Evolutionary conservation across 2,329 filamentous ascomycete genomes (phyloP).

Genomic region (Fusarium sp.): DNA sequence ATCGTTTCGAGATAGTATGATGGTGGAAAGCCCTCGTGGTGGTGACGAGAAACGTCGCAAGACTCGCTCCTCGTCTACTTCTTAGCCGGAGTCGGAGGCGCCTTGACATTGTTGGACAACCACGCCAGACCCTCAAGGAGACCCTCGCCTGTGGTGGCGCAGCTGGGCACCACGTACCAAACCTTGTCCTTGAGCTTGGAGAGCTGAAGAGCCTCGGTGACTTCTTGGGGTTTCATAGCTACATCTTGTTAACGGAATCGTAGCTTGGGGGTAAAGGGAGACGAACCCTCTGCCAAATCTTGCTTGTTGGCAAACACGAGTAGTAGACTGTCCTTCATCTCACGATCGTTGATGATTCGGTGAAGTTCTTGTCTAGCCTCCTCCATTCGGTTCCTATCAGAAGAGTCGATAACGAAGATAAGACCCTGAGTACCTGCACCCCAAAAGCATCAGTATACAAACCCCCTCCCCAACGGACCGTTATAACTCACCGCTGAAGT

Average conservation of each 20-base stretch:
- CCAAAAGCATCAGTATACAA: constrained; percentile 8
- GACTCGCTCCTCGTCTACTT: constrained; percentile 55
- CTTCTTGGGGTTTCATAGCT: constrained; percentile 84
- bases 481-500: constrained; percentile 78
- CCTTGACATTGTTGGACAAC: constrained; percentile 87
- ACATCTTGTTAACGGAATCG: not conserved
- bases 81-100: constrained; percentile 65
- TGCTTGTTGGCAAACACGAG: constrained; percentile 99
- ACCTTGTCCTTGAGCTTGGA: constrained; percentile 83
- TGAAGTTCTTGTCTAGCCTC: constrained; percentile 94
- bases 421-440: constrained; percentile 88
- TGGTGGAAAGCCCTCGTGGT: constrained; percentile 1
- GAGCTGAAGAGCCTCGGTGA: constrained; percentile 81
- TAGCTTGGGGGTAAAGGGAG: too few species aligned
- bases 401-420: constrained; percentile 98
- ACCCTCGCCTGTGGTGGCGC: constrained; percentile 83
- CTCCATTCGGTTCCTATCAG: constrained; percentile 89
- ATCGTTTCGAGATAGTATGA: constrained; percentile 8
- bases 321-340: constrained; percentile 95
- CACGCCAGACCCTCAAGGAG: constrained; percentile 84
- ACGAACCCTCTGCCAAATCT: constrained; percentile 82
- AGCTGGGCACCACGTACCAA: constrained; percentile 87
- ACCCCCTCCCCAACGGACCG: not conserved
- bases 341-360: constrained; percentile 96
- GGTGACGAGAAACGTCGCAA: constrained; percentile 6